A percentile compares a stretch with the other conserved stretches of the same genome.
Conservation (phyloP, 371 early-diverging fungal species). For the Mucor ambiguus region DNA sequence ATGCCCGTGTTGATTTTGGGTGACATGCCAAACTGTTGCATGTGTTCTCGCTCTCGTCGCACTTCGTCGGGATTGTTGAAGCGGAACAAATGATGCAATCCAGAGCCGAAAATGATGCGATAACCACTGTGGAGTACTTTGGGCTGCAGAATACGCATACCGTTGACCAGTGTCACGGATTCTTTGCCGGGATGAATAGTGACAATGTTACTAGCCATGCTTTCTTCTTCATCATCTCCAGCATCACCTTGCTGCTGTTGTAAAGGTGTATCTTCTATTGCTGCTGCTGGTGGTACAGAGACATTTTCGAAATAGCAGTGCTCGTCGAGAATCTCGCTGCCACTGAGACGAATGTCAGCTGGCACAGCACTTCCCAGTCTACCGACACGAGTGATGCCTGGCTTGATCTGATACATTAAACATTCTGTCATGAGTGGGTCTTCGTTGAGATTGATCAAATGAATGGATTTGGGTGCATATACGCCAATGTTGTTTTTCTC, state of each 20-base stretch:
- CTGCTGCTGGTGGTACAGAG: background rate
- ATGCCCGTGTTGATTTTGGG: slow-evolving; percentile 29
- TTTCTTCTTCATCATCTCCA: slow-evolving; percentile 1
- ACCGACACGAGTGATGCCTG: slow-evolving; percentile 77
- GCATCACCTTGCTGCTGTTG: background rate
- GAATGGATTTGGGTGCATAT: slow-evolving; percentile 76
- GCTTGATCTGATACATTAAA: slow-evolving; percentile 81
- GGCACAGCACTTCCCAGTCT: slow-evolving; percentile 39
- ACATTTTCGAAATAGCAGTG: slow-evolving; percentile 79
- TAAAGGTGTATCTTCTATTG: background rate
- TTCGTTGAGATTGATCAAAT: slow-evolving; percentile 87
- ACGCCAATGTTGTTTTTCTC: slow-evolving; percentile 77
- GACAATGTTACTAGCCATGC: slow-evolving; percentile 48
- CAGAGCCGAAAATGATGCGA: slow-evolving; percentile 77
- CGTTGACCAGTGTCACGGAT: slow-evolving; percentile 75
- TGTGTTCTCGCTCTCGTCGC: slow-evolving; percentile 61
- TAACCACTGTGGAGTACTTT: slow-evolving; percentile 69
- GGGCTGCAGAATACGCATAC: slow-evolving; percentile 59
- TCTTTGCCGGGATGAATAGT: slow-evolving; percentile 61
- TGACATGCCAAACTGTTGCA: slow-evolving; percentile 13
- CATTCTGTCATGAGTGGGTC: slow-evolving; percentile 90
- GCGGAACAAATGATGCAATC: slow-evolving; percentile 75
- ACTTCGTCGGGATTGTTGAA: slow-evolving; percentile 88
- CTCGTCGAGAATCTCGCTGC: slow-evolving; percentile 64
- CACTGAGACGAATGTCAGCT: slow-evolving; percentile 75